Base-by-base conservation (phyloP, 768 basidiomycete genomes). In the Tubosaeta sp. region DNA sequence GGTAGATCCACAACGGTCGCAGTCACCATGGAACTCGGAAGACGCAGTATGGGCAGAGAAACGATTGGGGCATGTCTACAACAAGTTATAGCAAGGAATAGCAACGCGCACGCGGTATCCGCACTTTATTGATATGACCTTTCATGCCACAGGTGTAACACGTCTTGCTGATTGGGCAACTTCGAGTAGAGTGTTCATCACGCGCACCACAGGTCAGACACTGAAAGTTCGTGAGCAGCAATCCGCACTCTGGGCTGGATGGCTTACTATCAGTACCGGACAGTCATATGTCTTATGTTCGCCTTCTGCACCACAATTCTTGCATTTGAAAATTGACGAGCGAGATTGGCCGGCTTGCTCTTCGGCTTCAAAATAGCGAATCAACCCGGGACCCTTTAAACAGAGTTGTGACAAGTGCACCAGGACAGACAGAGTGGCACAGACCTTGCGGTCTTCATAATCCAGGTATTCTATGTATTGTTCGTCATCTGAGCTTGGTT, bases 61-160 rank as follows among this genome's bases (percentile, higher is more conserved):
- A 43, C 82, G 79, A 66, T 89, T 87, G 4, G 89, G 86, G 63
- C 87, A 91, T n/a, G 76, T 79, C 85, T 88, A 60, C 34, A 43
- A 46, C 8, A 41, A 10, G 42, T 48, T 43, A 53, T 41, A 17
- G 55, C 35, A 39, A 33, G 33, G 39, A 39, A 33, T 37, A 27
- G 25, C 37, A 44, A 32, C 10, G 16, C 4, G 43, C 29, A 38
- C 25, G 12, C 0, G 25, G 10, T 26, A 16, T 22, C 32, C 48
- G 45, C 58, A 88, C 89, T 51, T 72, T 76, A 57, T 78, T 87
- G 50, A 90, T 80, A 62, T 91, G 89, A 2, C 90, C 90, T 64
- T 86, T 88, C 86, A 89, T 88, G 14, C 86, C 86, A 59, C 90
- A 92, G 4, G 74, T 78, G 60, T 82, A 91, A 61, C 90, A 92